phyloP scores from a whole-genome alignment of 108 stramenopile genomes.

The Skeletonema menzelii region DNA sequence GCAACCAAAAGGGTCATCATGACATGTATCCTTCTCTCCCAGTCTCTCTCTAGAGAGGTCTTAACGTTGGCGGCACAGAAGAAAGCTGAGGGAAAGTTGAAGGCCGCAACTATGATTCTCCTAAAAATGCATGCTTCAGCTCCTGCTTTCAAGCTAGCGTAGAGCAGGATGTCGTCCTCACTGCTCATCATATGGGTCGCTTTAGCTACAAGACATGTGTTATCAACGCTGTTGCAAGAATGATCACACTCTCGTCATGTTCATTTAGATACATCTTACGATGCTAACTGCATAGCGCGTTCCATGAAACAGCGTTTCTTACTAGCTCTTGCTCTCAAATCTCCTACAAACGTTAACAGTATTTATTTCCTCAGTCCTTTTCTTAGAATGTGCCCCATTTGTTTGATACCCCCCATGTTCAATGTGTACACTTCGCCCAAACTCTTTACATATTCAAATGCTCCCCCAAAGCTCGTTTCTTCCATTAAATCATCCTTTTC shows the following conservation, averaged over 20 bases:
- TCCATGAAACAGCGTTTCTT: too few relatives aligned
- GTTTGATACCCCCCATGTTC: conserved; percentile 32
- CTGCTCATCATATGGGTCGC: conserved; percentile 55
- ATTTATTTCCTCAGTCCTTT: conserved; percentile 15
- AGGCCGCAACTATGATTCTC: not conserved
- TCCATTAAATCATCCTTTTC: conserved; percentile 57
- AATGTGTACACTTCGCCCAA: conserved; percentile 53
- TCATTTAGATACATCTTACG: too few relatives aligned
- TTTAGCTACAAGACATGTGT: conserved; percentile 45
- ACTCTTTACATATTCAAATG: conserved; percentile 43
- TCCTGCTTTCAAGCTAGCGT: conserved; percentile 26
- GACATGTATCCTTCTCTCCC: not conserved
- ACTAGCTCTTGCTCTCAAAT: too few relatives aligned
- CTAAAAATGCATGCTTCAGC: conserved; percentile 22
- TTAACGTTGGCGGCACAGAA: not conserved
- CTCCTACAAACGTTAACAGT: not conserved
- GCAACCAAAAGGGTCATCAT: too few relatives aligned
- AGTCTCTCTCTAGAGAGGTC: not conserved
- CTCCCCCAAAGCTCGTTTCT: conserved; percentile 36
- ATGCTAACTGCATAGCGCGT: too few relatives aligned
- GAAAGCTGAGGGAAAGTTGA: not conserved
- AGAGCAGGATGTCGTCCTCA: conserved; percentile 18
- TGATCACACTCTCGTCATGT: too few relatives aligned
- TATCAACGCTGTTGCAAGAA: conserved; percentile 27
- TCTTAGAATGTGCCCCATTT: conserved; percentile 55